phyloP scores from a whole-genome alignment of 2,329 filamentous ascomycete genomes.

The Cercospora nicotianae region DNA sequence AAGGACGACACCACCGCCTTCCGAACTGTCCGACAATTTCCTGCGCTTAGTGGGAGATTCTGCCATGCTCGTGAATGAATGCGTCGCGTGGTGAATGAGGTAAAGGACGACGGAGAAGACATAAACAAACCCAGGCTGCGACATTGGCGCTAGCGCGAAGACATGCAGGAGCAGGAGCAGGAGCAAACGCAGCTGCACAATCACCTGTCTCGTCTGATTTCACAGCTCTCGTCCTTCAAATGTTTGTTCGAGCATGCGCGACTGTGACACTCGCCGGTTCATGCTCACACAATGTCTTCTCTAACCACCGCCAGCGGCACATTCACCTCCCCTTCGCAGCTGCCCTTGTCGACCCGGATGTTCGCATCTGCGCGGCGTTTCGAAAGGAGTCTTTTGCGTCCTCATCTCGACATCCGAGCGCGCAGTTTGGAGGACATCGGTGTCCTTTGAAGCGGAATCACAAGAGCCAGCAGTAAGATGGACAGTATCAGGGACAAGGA shows the following conservation, averaged over 20 bases:
- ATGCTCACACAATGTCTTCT: no score
- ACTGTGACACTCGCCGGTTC: neutral
- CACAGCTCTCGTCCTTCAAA: neutral
- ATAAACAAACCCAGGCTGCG: neutral
- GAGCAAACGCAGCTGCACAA: neutral
- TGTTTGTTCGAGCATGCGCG: neutral
- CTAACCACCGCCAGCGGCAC: no score
- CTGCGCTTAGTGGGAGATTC: constrained; percentile 9
- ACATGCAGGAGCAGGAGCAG: neutral
- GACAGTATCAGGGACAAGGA: neutral
- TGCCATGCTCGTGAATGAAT: neutral
- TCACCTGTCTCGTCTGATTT: neutral
- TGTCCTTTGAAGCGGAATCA: neutral
- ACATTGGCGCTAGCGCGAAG: constrained; percentile 3
- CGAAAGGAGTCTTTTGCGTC: neutral
- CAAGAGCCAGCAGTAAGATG: neutral
- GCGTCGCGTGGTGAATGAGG: neutral
- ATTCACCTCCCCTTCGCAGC: no score
- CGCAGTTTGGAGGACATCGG: no score
- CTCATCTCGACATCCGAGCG: neutral
- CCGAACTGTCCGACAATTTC: neutral
- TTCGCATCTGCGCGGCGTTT: neutral
- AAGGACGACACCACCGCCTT: neutral
- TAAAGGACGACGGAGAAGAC: neutral
- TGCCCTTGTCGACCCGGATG: neutral